Base-by-base conservation (phyloP, 2,329 filamentous ascomycete species). In the Diaporthe humulicola region DNA sequence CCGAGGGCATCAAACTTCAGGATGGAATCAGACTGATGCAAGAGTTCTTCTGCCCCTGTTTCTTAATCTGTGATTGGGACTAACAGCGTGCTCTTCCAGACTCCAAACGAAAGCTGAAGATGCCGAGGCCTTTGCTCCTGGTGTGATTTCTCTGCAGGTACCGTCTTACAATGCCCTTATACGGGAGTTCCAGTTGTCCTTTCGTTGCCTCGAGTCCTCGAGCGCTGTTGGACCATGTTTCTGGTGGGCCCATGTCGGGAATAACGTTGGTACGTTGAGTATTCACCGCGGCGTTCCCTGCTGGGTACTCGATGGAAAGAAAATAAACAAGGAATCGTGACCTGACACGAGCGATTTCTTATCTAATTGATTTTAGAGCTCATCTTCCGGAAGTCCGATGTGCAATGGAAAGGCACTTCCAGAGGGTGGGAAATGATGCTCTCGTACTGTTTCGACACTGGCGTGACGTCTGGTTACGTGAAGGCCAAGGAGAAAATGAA, bases 391-490 rank as follows among this genome's bases (percentile, higher is more conserved):
- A 84, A 84, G 70, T 81, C 79, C 19, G 82, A 83, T 52, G 81
- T 82, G 9, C 72, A 78, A 1, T 81, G 80, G 76, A 78, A 79
- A 50, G 81, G 79, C 5, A 74, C 73, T 7, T 82, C 81, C 1
- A 75, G 81, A 25, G 83, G 83, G 4, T 83, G 81, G 80, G 82
- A 84, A 76, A 78, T 84, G 64, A 80, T 79, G 60, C 78, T 84
- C 10, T 80, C 80, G 1, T 79, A 84, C 60, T 80, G 79, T 7
- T 78, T 83, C 45, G 60, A 76, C 2, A 79, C 77, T 17, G 71
- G 74, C 5, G 78, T 82, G 48, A 83, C 82, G 0, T 81, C 81
- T 0, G 83, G 82, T 1, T 84, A 80, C 38, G 76, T 79, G 64
- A 84, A 82, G 75, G 82, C 81, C 4, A 81, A 80, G 19, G 69